Evolutionary conservation across 2,329 filamentous ascomycete genomes (phyloP).

Genomic region (Neoarthrinium moseri): DNA sequence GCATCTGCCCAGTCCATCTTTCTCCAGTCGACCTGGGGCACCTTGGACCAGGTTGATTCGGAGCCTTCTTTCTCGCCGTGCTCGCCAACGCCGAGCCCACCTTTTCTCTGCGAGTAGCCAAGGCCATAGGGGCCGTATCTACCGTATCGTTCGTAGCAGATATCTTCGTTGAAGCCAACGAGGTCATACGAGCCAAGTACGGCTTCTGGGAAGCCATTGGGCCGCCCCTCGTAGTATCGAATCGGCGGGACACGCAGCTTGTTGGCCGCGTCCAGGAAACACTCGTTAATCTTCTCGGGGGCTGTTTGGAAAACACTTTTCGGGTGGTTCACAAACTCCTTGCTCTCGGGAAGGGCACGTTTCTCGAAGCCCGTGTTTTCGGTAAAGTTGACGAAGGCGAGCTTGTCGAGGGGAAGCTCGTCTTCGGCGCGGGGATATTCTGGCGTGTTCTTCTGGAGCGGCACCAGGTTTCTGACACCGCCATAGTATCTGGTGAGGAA

Average conservation of each 20-base stretch:
- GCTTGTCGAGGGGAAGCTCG: slow-evolving; percentile 47
- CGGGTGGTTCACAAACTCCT: slow-evolving; percentile 48
- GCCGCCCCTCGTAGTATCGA: slow-evolving; percentile 74
- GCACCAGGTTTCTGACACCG: slow-evolving; percentile 72
- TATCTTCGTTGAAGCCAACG: slow-evolving; percentile 74
- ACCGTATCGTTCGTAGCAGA: slow-evolving; percentile 92
- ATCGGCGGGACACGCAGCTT: slow-evolving; percentile 68
- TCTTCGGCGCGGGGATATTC: slow-evolving; percentile 75
- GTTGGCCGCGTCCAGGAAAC: slow-evolving; percentile 71
- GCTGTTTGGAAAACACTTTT: slow-evolving; percentile 32
- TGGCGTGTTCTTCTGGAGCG: slow-evolving; percentile 64
- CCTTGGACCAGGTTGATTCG: slow-evolving; percentile 74
- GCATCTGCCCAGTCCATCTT: slow-evolving; percentile 76
- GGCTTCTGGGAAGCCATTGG: slow-evolving; percentile 80
- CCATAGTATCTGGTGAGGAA: slow-evolving; percentile 90
- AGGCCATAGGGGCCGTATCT: slow-evolving; percentile 86
- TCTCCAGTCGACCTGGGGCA: slow-evolving; percentile 73
- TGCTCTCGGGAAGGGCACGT: slow-evolving; percentile 43
- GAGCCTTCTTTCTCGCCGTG: slow-evolving; percentile 79
- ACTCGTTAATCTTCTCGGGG: slow-evolving; percentile 64
- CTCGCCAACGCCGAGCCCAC: slow-evolving; percentile 82
- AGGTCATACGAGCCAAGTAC: slow-evolving; percentile 85
- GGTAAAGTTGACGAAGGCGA: slow-evolving; percentile 32
- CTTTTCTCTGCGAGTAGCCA: slow-evolving; percentile 76
- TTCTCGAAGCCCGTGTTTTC: slow-evolving; percentile 24